These are phyloP conservation scores for Lentithecium fluviatile DNA, from an alignment of 495 filamentous ascomycete species.

Conservation along the genomic window DNA sequence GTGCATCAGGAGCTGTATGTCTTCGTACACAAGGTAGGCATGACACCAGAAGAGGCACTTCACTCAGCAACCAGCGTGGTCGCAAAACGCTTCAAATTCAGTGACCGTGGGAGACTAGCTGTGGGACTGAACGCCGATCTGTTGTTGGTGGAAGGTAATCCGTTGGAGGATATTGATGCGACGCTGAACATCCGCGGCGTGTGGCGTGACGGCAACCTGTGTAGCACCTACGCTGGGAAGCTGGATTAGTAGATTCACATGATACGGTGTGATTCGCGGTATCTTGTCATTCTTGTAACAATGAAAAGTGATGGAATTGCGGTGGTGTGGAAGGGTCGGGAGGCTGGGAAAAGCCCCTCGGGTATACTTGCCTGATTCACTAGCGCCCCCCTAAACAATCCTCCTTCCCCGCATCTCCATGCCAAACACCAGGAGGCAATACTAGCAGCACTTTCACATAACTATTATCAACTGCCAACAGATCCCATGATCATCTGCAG, in stretches of 20 bases:
- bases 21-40: slow-evolving; percentile 40
- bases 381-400: neutral
- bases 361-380: neutral
- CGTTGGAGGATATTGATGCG: slow-evolving; percentile 41
- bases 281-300: neutral
- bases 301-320: neutral
- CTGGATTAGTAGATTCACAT: neutral
- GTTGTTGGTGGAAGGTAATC: slow-evolving; percentile 42
- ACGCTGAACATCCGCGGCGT: slow-evolving; percentile 42
- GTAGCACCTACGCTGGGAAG: slow-evolving; percentile 17
- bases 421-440: neutral
- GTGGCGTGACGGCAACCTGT: slow-evolving; percentile 35
- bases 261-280: neutral
- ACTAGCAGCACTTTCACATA: neutral
- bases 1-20: slow-evolving; percentile 43
- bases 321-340: too few relatives aligned
- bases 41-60: slow-evolving; percentile 41
- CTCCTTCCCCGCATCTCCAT: neutral
- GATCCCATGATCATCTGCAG: slow-evolving; percentile 8
- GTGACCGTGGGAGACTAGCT: slow-evolving; percentile 39
- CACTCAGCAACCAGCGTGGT: slow-evolving; percentile 37
- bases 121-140: slow-evolving; percentile 41
- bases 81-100: slow-evolving; percentile 40
- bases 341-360: neutral
- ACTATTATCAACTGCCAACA: slow-evolving; percentile 26